A percentile compares a stretch with the other conserved stretches of the same genome.
phyloP scores from a whole-genome alignment of 2,329 filamentous ascomycete genomes.

The Bipolaris bicolor region DNA sequence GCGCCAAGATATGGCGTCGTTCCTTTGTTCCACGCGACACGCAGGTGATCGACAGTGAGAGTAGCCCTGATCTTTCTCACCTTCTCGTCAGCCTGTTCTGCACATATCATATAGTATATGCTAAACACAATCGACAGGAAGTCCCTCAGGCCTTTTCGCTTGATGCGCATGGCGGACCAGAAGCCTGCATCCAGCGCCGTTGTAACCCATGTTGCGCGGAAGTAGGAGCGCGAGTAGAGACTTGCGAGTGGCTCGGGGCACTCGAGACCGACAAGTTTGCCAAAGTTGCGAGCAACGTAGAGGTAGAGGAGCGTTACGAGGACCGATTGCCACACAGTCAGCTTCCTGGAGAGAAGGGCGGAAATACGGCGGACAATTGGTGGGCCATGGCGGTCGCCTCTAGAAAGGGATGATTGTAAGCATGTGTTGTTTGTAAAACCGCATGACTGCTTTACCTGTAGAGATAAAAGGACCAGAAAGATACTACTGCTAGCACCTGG shows the following conservation, averaged over 20 bases:
- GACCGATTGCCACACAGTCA: slow-evolving; percentile 90
- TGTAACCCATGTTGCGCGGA: slow-evolving; percentile 94
- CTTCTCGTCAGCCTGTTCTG: slow-evolving; percentile 95
- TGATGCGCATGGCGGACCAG: slow-evolving; percentile 97
- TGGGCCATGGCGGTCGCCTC: slow-evolving; percentile 88
- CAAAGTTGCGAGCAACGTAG: slow-evolving; percentile 91
- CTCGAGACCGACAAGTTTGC: slow-evolving; percentile 87
- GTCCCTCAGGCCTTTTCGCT: slow-evolving; percentile 79
- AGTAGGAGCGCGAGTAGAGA: slow-evolving; percentile 90
- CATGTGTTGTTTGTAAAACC: neutral
- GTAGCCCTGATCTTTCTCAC: slow-evolving; percentile 86
- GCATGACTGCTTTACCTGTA: slow-evolving; percentile 62
- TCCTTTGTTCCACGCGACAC: slow-evolving; percentile 94
- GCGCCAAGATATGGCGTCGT: slow-evolving; percentile 84
- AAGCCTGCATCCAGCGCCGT: slow-evolving; percentile 96
- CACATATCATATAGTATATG: slow-evolving; percentile 87
- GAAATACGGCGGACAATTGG: slow-evolving; percentile 75
- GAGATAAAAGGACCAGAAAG: slow-evolving; percentile 89
- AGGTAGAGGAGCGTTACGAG: slow-evolving; percentile 88
- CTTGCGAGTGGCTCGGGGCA: slow-evolving; percentile 93
- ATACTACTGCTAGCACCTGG: slow-evolving; percentile 87
- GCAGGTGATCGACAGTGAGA: slow-evolving; percentile 87
- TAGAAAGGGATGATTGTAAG: slow-evolving; percentile 47
- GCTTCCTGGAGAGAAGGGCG: slow-evolving; percentile 67
- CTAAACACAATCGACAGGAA: slow-evolving; percentile 83